Base-by-base conservation (phyloP, 768 basidiomycete genomes). In the Hebeloma cylindrosporum region DNA sequence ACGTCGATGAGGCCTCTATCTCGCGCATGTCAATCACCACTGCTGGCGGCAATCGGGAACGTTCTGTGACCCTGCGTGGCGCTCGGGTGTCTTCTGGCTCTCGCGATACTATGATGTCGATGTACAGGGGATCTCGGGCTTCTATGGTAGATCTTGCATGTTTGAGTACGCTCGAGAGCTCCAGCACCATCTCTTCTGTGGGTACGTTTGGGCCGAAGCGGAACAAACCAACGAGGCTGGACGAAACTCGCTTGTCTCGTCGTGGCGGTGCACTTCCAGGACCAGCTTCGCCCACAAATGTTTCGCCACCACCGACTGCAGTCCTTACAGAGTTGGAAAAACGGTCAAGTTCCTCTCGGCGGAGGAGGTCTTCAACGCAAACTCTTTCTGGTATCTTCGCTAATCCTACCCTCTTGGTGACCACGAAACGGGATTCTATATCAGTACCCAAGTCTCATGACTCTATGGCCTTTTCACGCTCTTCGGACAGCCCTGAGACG, bases 121-220 rank as follows among this genome's bases (percentile, higher is more conserved):
- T 31, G 30, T 16, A 7, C 36, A 26, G 45, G 18, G 13, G 5
- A 21, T 17, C 20, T 14, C 8, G 14, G 21, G 18, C 31, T 7
- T 27, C 21, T 20, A 13, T 11, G 13, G 28, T 10, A 6, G 43
- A 40, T 18, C 36, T 36, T 36, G 44, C 38, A 3, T 43, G 40
- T 3, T 33, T 40, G 7, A 23, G 40, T 8, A 25, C 49, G 39
- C 25, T 38, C 45, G 27, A 41, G 30, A 57, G 56, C 30, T 55
- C 51, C 10, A 43, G 47, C 39, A 58, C 53, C 14, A 28, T 54
- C 20, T 41, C 42, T 7, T 58, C 59, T 47, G 43, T 50, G 17
- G 54, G 52, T 20, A 56, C 59, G 14, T 58, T 58, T 45, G 57
- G 59, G 3, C 49, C 48, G 13, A 41, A 39, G 34, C 41, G 41